Base-by-base conservation (phyloP, 805 yeast species). In the Candida maesae region DNA sequence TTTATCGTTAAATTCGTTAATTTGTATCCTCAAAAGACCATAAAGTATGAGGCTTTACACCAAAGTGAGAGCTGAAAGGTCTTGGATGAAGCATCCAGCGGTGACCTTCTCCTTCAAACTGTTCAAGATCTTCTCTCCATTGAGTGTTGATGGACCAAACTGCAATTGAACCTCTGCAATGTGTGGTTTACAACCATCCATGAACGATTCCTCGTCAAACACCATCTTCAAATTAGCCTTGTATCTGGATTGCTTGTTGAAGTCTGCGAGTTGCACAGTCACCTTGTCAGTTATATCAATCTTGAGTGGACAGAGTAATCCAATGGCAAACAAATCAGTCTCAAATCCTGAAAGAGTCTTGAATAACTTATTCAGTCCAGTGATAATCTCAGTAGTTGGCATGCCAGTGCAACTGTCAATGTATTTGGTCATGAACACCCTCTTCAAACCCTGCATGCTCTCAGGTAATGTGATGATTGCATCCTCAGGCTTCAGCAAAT, bases 201-300 rank as follows among this genome's bases (percentile, higher is more conserved):
- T 42, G 12, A 55, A 36, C 11, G 45, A 36, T 1, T 21, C 23
- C 25, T 55, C 46, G 18, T 36, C 35, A 6, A 55, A 32, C 3
- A 17, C 25, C 14, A 55, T 27, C 24, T 24, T 30, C 4, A 52
- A 26, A 2, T 30, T 29, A 1, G 47, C 50, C 25, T 55, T 55
- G 36, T 51, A 54, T 27, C 37, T 50, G 13, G 40, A 41, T 4
- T 18, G 2, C 27, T 40, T 47, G 36, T 52, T 49, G 36, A 55
- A 47, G 4, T 52, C 52, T 12, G 32, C 11, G 6, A 57, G 19
- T 11, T 45, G 36, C 4, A 56, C 40, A 5, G 19, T 19, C 4
- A 55, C 20, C 2, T 36, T 38, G 17, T 48, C 44, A 2, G 18
- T 14, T 14, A 36, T 31, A 7, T 34, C 27, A 17, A 48, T 18